phyloP scores from a whole-genome alignment of 805 yeast species.

The Starmera pachycereana region DNA sequence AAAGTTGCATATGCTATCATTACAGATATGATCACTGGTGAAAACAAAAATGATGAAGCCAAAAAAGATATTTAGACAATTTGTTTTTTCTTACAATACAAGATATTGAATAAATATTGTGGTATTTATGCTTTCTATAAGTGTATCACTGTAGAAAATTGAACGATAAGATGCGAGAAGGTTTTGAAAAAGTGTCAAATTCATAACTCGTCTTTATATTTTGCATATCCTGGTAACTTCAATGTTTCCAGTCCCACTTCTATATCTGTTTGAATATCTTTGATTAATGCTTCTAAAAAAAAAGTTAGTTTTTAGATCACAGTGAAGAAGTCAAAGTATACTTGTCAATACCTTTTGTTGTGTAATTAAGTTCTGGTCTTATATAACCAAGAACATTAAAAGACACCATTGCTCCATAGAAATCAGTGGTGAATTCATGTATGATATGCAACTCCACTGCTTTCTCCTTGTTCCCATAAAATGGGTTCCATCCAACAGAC shows the following conservation, averaged over 20 bases:
- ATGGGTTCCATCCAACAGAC: slow-evolving; percentile 96
- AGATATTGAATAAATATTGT: too few species aligned
- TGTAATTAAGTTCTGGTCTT: slow-evolving; percentile 83
- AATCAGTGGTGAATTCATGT: slow-evolving; percentile 54
- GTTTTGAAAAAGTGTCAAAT: neutral
- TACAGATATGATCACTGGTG: slow-evolving; percentile 17
- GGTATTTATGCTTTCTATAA: neutral
- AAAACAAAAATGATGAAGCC: slow-evolving; percentile 13
- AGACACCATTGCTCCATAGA: slow-evolving; percentile 73
- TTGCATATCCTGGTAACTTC: slow-evolving; percentile 28
- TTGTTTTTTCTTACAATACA: neutral
- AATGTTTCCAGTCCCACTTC: slow-evolving; percentile 48
- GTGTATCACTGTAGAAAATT: neutral
- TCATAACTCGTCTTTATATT: slow-evolving; percentile 15
- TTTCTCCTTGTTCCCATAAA: slow-evolving; percentile 66
- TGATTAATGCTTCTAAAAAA: slow-evolving; percentile 60
- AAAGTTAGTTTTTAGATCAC: too few species aligned
- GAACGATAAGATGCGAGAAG: neutral
- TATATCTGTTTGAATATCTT: slow-evolving; percentile 77
- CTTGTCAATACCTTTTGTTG: slow-evolving; percentile 50
- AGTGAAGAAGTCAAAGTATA: too few species aligned
- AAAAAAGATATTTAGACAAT: slow-evolving; percentile 15
- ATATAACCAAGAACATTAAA: slow-evolving; percentile 78
- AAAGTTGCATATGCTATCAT: slow-evolving; percentile 42
- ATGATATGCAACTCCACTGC: slow-evolving; percentile 84